Evolutionary conservation across 495 filamentous ascomycete genomes (phyloP).

Genomic region (Jackrogersella multiformis): DNA sequence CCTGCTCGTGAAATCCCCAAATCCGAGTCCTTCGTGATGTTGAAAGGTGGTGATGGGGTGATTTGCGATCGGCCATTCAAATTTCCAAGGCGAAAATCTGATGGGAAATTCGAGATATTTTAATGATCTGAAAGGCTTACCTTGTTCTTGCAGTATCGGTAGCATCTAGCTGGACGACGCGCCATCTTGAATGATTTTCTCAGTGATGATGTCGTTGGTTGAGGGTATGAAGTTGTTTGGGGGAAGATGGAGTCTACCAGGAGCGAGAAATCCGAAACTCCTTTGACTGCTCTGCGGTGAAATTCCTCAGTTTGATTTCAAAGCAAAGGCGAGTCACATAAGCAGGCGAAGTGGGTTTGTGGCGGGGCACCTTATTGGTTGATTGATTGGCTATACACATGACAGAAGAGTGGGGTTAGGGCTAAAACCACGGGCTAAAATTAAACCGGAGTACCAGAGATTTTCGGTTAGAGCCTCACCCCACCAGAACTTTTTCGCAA

Average conservation of each 20-base stretch:
- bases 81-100: slow-evolving; percentile 8
- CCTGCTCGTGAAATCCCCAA: neutral
- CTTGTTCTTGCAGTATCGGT: slow-evolving; percentile 99
- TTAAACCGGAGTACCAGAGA: no score
- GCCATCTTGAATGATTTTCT: slow-evolving; percentile 87
- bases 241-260: slow-evolving; percentile 45
- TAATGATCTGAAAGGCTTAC: slow-evolving; percentile 60
- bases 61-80: slow-evolving; percentile 18
- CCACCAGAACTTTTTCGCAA: slow-evolving; percentile 32
- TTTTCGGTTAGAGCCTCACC: slow-evolving; percentile 24
- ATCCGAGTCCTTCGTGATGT: neutral
- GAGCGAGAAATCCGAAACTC: slow-evolving; percentile 42
- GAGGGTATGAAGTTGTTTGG: slow-evolving; percentile 51
- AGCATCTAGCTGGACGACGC: slow-evolving; percentile 97
- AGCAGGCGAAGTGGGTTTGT: slow-evolving; percentile 34
- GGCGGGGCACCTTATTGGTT: slow-evolving; percentile 34
- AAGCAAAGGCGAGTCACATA: slow-evolving; percentile 50
- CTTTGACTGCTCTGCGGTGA: slow-evolving; percentile 40
- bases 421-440: slow-evolving; percentile 45
- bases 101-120: slow-evolving; percentile 7
- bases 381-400: slow-evolving; percentile 18
- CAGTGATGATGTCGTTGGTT: slow-evolving; percentile 57
- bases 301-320: slow-evolving; percentile 54
- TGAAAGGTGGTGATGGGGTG: neutral
- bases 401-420: slow-evolving; percentile 54